These are phyloP conservation scores for Penicillium daleae DNA, from an alignment of 495 filamentous ascomycete genomes.

Conservation along the genomic window DNA sequence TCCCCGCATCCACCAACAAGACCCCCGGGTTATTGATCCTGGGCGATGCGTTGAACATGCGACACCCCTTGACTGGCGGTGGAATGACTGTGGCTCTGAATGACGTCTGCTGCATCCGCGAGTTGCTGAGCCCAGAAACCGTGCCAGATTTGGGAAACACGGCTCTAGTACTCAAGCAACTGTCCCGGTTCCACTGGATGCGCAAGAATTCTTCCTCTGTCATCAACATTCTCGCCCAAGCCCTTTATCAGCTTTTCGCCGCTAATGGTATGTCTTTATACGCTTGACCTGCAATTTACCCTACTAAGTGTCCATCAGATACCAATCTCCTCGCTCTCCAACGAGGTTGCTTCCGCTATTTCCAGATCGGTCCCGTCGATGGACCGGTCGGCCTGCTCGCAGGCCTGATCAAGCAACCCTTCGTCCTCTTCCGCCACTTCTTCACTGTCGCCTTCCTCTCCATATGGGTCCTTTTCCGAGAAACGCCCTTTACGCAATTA, in stretches of 20 bases:
- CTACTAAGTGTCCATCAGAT: conserved; percentile 47
- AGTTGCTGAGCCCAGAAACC: conserved; percentile 65
- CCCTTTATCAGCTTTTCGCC: conserved; percentile 87
- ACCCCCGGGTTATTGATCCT: conserved; percentile 78
- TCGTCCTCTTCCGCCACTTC: conserved; percentile 88
- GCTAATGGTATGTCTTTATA: conserved; percentile 62
- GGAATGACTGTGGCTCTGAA: conserved; percentile 96
- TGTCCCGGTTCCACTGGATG: conserved; percentile 82
- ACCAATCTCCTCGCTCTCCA: conserved; percentile 77
- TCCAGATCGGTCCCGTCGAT: conserved; percentile 75
- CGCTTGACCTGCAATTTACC: neutral
- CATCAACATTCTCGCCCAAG: conserved; percentile 95
- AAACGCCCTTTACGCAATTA: conserved; percentile 59
- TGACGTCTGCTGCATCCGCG: conserved; percentile 76
- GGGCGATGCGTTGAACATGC: conserved; percentile 96
- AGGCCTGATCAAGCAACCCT: conserved; percentile 77
- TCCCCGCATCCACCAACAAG: conserved; percentile 73
- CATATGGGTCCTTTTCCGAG: conserved; percentile 74
- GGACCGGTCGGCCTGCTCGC: conserved; percentile 83
- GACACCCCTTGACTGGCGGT: conserved; percentile 90
- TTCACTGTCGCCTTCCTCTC: conserved; percentile 88
- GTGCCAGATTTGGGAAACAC: conserved; percentile 74
- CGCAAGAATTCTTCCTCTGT: conserved; percentile 80
- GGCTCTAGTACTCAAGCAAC: conserved; percentile 62
- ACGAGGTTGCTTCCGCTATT: conserved; percentile 91